phyloP scores from a whole-genome alignment of 345 rosid genomes.

The Eucalyptus sp. region DNA sequence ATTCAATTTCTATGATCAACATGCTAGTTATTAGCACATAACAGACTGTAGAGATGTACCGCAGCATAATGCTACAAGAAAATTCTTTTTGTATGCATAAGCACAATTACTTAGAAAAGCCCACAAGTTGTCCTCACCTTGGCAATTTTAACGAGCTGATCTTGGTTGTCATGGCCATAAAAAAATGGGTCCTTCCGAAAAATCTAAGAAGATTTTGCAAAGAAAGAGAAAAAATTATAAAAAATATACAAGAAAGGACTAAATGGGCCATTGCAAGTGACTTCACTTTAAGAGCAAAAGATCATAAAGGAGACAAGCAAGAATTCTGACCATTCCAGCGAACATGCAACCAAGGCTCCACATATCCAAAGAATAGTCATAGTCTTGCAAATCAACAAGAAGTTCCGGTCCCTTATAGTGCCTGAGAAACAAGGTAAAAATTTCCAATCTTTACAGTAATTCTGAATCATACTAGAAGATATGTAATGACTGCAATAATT shows the following conservation, averaged over 20 bases:
- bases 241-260: neutral
- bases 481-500: neutral
- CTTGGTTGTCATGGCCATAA: conserved; percentile 97
- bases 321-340: conserved; percentile 88
- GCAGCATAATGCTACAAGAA: neutral
- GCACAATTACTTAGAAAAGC: neutral
- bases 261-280: neutral
- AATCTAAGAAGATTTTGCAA: conserved; percentile 27
- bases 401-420: conserved; percentile 98
- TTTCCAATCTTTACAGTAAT: neutral
- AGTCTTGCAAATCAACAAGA: conserved; percentile 88
- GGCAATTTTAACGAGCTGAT: conserved; percentile 92
- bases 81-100: neutral
- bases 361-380: conserved; percentile 97
- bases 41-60: neutral
- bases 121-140: conserved; percentile 40
- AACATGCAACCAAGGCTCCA: conserved; percentile 99
- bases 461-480: neutral
- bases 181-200: conserved; percentile 96
- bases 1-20: neutral
- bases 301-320: neutral
- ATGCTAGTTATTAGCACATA: neutral
- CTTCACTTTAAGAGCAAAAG: neutral
- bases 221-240: neutral
- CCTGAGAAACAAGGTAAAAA: conserved; percentile 17